Evolutionary conservation across 805 yeast genomes (phyloP), one percentile per base, ranked within the genome.

Genomic region (Candida khao-thaluensis): DNA sequence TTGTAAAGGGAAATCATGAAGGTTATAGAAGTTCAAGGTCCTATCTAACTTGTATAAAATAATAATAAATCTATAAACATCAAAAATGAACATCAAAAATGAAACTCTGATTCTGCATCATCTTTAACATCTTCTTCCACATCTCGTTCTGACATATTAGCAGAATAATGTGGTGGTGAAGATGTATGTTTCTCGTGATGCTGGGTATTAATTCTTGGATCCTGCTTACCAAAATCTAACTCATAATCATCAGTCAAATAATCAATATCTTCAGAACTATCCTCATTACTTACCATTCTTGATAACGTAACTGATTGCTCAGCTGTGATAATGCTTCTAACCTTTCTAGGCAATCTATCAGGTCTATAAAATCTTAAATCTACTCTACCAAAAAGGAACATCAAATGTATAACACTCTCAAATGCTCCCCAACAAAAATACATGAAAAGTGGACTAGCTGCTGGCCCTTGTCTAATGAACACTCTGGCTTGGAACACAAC

Each of bases 301-400:
- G 40, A 37, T n/a, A 16, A 23, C 7, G 31, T 30, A 17, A 38
- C 40, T 14, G 66, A 54, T 43, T 62, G 70, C 40, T 66, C 68
- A 7, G 71, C 71, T 5, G 72, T 66, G 22, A 65, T 56, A 35
- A 66, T 66, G 12, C 53, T 51, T 42, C 69, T 52, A 35, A 66
- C 68, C 35, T 55, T 59, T 32, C 51, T 50, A 9, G 67, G 71
- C 43, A 76, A 58, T 40, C 53, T 62, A 56, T 82, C 89, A 12
- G 91, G 91, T 60, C 84, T 78, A 71, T 85, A 85, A 62, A 83
- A 85, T 56, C 91, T 71, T 52, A 84, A 68, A 57, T 84, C 91
- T 34, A 82, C 77, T 54, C 93, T 72, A 10, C 80, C 78, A 18
- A 79, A 50, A 36, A 83, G 54, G 55, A 77, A 80, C 25, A 80